Base-by-base conservation (phyloP, 768 basidiomycete genomes). In the Sutorius australiensis region DNA sequence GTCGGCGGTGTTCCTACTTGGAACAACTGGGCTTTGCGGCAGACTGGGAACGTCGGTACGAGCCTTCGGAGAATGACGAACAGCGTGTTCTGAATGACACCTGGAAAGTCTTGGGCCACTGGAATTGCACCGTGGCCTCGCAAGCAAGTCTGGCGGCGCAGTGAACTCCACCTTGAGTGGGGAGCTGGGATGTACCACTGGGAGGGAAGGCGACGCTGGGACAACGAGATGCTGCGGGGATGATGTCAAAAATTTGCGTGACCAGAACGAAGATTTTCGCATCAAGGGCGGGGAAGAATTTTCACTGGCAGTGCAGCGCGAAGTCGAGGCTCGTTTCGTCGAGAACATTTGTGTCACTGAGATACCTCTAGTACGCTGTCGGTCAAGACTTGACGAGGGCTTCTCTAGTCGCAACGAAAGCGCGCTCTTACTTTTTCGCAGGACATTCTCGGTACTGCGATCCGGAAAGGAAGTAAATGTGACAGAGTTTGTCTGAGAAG, bases 211-310 rank as follows among this genome's bases (percentile, higher is more conserved):
- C 56, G 72, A 67, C 41, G 66, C 53, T 44, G 71, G 67, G 14
- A 70, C 61, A 48, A 68, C 48, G 41, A 69, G 58, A 46, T 61
- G 63, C 45, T 67, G 60, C 12, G 61, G 59, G 30, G 61, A 58
- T 8, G 67, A 77, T 67, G 74, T 80, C 40, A 58, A 57, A 16
- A 65, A 75, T 68, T 75, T 83, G 53, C 80, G 78, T 42, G 71
- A 73, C 86, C 86, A 89, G 61, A 88, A 87, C 6, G 87, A 89
- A 10, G 81, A 61, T 64, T 81, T 82, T 46, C 84, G 80, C 11
- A 77, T 68, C 31, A 85, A 56, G 5, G 74, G 61, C 37, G 76
- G 79, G 7, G 75, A 66, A 17, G 69, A 52, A 36, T 54, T 33
- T 27, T 47, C 55, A 28, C 59, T 37, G 57, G 66, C 55, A 55